Conservation (phyloP, 2,329 filamentous ascomycete species). For the Triangularia setosa region DNA sequence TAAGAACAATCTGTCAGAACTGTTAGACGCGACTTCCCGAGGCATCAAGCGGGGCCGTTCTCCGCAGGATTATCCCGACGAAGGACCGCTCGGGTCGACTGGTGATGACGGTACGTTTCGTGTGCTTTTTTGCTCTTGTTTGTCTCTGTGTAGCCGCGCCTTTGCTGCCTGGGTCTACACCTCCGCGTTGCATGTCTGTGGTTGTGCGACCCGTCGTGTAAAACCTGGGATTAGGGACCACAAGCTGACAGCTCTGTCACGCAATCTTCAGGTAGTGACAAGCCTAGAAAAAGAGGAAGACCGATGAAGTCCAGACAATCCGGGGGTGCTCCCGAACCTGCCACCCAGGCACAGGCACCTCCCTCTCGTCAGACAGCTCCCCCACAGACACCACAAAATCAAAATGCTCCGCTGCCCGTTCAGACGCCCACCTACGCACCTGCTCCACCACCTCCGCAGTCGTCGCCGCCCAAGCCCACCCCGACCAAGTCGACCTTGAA, state of each 20-base stretch:
- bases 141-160: conserved; percentile 35
- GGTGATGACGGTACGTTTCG: conserved; percentile 70
- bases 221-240: conserved; percentile 18
- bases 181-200: conserved; percentile 31
- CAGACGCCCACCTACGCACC: conserved; percentile 40
- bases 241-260: conserved; percentile 30
- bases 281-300: conserved; percentile 57
- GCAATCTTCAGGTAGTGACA: conserved; percentile 40
- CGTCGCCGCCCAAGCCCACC: conserved; percentile 70
- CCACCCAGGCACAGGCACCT: conserved; percentile 50
- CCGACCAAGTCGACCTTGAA: conserved; percentile 84
- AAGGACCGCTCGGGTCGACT: conserved; percentile 49
- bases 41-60: conserved; percentile 78
- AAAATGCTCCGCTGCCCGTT: conserved; percentile 42
- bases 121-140: conserved; percentile 25
- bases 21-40: conserved; percentile 54
- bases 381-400: conserved; percentile 48
- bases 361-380: conserved; percentile 34
- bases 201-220: conserved; percentile 32
- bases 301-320: conserved; percentile 56
- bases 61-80: conserved; percentile 60
- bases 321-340: conserved; percentile 53
- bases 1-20: conserved; percentile 39
- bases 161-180: conserved; percentile 30
- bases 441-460: conserved; percentile 30